Evolutionary conservation across 352 stramenopile genomes (phyloP).

Genomic region (Globisporangium okanoganense): DNA sequence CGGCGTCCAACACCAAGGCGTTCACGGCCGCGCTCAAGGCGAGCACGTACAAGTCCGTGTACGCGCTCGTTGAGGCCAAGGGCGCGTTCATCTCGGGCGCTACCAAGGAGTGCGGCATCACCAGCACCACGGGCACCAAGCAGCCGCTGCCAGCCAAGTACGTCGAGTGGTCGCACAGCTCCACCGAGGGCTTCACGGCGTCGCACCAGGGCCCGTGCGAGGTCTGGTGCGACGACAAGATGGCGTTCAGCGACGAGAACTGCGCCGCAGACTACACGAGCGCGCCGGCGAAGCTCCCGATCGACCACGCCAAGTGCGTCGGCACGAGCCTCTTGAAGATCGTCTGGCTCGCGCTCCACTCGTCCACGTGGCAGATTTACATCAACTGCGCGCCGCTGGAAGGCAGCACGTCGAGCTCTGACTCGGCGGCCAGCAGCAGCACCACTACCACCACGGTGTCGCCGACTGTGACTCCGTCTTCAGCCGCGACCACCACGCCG

Average conservation of each 20-base stretch:
- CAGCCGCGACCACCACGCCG: background rate
- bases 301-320: conserved; percentile 37
- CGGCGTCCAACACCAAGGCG: background rate
- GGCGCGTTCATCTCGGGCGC: background rate
- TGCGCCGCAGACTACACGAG: conserved; percentile 33
- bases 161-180: conserved; percentile 34
- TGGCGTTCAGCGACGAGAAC: conserved; percentile 45
- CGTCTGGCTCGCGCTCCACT: conserved; percentile 38
- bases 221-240: conserved; percentile 43
- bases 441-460: background rate
- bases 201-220: conserved; percentile 28
- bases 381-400: conserved; percentile 16
- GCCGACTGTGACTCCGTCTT: background rate
- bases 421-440: background rate
- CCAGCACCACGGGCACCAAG: too few species aligned
- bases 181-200: background rate
- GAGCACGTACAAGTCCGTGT: background rate
- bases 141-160: conserved; percentile 24
- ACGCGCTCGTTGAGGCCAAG: background rate
- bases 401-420: background rate
- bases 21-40: background rate
- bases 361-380: conserved; percentile 27
- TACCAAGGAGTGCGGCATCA: background rate
- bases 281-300: conserved; percentile 30
- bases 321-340: conserved; percentile 28